A percentile compares a stretch with the other conserved stretches of the same genome.
Evolutionary conservation across 2,329 filamentous ascomycete species (phyloP).

Genomic region (Xylariaceae sp.): DNA sequence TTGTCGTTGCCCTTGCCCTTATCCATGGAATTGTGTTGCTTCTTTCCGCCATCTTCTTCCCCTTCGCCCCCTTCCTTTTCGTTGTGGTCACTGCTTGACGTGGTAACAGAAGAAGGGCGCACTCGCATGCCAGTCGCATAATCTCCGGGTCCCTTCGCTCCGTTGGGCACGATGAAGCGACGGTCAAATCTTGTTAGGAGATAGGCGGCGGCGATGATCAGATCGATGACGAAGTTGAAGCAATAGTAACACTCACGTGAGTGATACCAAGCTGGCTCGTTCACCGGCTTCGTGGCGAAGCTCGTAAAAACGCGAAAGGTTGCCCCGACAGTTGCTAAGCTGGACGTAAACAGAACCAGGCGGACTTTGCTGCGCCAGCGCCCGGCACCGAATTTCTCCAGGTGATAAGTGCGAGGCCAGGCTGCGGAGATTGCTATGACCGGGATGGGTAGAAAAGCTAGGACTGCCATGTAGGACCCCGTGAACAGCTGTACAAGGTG

Average conservation of each 20-base stretch:
- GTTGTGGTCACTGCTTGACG: conserved; percentile 1
- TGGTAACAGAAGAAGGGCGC: not conserved
- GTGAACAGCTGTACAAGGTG: conserved; percentile 61
- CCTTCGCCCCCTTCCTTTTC: conserved; percentile 12
- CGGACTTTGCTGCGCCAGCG: conserved; percentile 60
- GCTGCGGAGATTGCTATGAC: conserved; percentile 48
- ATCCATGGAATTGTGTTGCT: not conserved
- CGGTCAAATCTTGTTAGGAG: conserved; percentile 64
- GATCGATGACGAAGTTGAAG: conserved; percentile 72
- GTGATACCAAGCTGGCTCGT: conserved; percentile 63
- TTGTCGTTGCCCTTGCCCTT: conserved; percentile 10
- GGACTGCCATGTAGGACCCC: conserved; percentile 53
- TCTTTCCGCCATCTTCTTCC: conserved; percentile 5
- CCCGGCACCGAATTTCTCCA: conserved; percentile 63
- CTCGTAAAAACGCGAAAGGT: conserved; percentile 59
- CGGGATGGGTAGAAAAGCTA: conserved; percentile 49
- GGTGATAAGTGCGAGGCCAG: conserved; percentile 38
- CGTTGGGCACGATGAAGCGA: conserved; percentile 70
- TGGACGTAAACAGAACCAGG: conserved; percentile 55
- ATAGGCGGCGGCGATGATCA: conserved; percentile 64
- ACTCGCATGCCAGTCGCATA: conserved; percentile 31
- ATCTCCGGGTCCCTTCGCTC: conserved; percentile 54
- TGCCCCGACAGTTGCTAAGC: conserved; percentile 63
- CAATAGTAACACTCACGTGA: conserved; percentile 69
- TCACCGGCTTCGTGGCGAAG: conserved; percentile 47